Evolutionary conservation across 2,329 filamentous ascomycete genomes (phyloP).

Genomic region (Bimuria novae-zelandiae): DNA sequence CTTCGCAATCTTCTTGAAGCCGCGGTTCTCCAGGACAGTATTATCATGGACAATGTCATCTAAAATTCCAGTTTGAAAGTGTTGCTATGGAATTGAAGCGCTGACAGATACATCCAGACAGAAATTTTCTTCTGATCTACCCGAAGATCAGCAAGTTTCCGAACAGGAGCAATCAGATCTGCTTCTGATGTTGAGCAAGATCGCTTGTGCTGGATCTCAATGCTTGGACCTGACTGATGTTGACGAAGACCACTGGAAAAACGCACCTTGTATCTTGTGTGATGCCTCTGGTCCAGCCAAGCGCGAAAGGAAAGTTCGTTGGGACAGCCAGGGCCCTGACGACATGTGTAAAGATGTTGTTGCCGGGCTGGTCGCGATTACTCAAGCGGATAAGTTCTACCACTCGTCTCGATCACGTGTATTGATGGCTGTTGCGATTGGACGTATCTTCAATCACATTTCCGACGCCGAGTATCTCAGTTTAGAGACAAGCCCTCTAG

Average conservation of each 20-base stretch:
- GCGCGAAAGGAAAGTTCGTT: slow-evolving; percentile 21
- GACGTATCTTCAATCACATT: slow-evolving; percentile 71
- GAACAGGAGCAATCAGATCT: slow-evolving; percentile 30
- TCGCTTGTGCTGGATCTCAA: slow-evolving; percentile 41
- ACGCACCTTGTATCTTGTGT: slow-evolving; percentile 30
- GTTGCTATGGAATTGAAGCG: neutral
- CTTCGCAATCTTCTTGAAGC: no score
- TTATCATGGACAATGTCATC: no score
- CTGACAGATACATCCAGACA: slow-evolving; percentile 26
- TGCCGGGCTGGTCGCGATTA: slow-evolving; percentile 37
- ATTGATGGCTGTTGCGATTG: slow-evolving; percentile 54
- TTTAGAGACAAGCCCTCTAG: slow-evolving; percentile 68
- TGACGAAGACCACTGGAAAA: slow-evolving; percentile 17
- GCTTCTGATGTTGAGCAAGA: slow-evolving; percentile 32
- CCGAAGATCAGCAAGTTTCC: slow-evolving; percentile 19
- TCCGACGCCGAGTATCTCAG: slow-evolving; percentile 64
- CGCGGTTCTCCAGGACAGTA: no score
- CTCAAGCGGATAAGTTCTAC: slow-evolving; percentile 34
- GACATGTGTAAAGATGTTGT: slow-evolving; percentile 42
- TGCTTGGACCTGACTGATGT: slow-evolving; percentile 18
- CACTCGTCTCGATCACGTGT: slow-evolving; percentile 35
- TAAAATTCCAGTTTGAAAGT: no score
- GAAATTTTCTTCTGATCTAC: slow-evolving; percentile 25
- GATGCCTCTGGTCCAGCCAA: slow-evolving; percentile 16
- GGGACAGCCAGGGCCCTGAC: slow-evolving; percentile 24